Conservation (phyloP, 2,329 filamentous ascomycete species). For the Albifimbria verrucaria region DNA sequence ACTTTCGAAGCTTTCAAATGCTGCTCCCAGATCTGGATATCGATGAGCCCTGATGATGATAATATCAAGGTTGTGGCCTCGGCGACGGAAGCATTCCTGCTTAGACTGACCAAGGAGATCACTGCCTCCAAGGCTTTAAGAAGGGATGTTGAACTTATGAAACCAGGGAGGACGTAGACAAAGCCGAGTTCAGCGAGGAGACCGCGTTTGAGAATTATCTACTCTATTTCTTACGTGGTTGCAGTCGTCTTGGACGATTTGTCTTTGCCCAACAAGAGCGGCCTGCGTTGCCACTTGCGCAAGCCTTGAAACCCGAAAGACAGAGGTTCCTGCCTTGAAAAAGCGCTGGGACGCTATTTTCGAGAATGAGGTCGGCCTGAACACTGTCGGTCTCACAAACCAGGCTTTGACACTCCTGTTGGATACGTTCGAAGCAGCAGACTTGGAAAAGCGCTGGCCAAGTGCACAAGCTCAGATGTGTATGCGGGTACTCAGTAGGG, state of each 20-base stretch:
- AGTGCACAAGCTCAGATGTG: conserved; percentile 22
- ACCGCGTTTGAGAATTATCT: conserved; percentile 27
- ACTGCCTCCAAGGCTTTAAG: conserved; percentile 19
- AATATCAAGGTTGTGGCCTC: conserved; percentile 24
- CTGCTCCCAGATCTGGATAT: conserved; percentile 34
- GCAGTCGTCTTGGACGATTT: conserved; percentile 27
- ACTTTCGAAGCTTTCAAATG: conserved; percentile 40
- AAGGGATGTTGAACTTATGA: conserved; percentile 16
- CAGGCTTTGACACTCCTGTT: conserved; percentile 30
- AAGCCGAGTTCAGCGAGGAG: conserved; percentile 24
- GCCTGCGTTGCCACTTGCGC: conserved; percentile 20
- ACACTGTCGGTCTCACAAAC: conserved; percentile 27
- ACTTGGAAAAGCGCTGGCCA: conserved; percentile 28
- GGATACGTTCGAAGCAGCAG: conserved; percentile 21
- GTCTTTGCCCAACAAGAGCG: conserved; percentile 16
- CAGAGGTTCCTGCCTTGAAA: conserved; percentile 11
- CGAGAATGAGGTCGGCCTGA: conserved; percentile 35
- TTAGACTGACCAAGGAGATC: conserved; percentile 27
- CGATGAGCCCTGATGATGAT: conserved; percentile 32
- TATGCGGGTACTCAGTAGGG: conserved; percentile 28
- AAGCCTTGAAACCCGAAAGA: conserved; percentile 17
- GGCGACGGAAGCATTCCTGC: conserved; percentile 29
- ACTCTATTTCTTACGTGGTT: conserved; percentile 29
- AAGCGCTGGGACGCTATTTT: conserved; percentile 28
- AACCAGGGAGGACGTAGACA: no score